phyloP scores from a whole-genome alignment of 345 rosid genomes.

The Eucalyptus regnans region DNA sequence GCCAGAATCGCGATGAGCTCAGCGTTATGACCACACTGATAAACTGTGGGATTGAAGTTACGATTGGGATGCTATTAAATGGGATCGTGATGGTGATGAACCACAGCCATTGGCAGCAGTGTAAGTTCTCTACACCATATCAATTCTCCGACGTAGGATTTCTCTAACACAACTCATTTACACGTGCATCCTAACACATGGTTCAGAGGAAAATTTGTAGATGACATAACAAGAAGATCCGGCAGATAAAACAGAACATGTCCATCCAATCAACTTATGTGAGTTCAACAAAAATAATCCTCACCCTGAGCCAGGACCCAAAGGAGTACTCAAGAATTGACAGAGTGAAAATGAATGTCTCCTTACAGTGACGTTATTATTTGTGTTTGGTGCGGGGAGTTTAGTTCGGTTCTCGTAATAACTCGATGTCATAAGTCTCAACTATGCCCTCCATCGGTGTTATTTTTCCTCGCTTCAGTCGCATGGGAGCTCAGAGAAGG shows the following conservation, averaged over 20 bases:
- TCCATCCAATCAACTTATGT: background rate
- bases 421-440: background rate
- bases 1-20: no score
- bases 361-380: background rate
- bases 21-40: no score
- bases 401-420: background rate
- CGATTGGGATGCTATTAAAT: no score
- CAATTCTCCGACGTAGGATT: no score
- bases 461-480: no score
- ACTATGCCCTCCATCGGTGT: background rate
- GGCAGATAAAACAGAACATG: background rate
- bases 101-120: no score
- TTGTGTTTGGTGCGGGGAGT: no score
- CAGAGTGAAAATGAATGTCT: background rate
- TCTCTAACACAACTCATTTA: no score
- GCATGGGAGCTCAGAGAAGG: no score
- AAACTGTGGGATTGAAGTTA: no score
- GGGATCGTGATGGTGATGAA: no score
- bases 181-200: background rate
- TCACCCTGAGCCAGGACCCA: background rate
- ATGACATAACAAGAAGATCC: background rate
- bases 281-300: background rate
- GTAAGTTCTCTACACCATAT: no score
- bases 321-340: background rate
- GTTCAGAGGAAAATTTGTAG: background rate